Percentiles rank a stretch among this genome's conserved stretches.
These are phyloP conservation scores for Wickerhamiella australiensis DNA, from an alignment of 805 yeast species.

Conservation along the genomic window DNA sequence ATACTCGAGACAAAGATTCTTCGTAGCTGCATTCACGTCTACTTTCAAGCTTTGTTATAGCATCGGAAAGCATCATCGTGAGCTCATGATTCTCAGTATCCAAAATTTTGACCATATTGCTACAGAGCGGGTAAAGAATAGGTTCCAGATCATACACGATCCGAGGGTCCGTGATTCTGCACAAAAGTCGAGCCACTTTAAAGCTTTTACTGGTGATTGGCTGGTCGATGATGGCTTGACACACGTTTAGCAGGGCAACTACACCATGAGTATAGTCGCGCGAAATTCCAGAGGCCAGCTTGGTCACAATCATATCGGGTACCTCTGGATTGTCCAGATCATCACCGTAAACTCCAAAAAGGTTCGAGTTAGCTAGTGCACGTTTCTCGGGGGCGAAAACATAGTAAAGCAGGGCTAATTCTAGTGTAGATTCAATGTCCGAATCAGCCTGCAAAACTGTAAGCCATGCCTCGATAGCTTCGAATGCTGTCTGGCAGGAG, in stretches of 20 bases:
- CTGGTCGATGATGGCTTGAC: slow-evolving; percentile 1
- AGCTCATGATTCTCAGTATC: background rate
- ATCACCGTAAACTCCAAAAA: background rate
- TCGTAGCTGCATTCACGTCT: background rate
- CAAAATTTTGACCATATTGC: background rate
- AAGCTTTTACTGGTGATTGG: background rate
- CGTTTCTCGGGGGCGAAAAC: background rate
- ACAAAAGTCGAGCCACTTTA: background rate
- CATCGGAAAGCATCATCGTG: background rate
- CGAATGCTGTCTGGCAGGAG: background rate
- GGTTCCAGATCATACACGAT: slow-evolving; percentile 5
- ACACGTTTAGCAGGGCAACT: background rate
- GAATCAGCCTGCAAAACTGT: background rate
- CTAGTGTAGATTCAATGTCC: background rate
- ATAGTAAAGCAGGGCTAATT: background rate
- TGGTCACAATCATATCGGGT: background rate
- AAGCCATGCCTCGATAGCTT: slow-evolving; percentile 2
- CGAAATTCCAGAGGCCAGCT: background rate
- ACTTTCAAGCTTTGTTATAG: background rate
- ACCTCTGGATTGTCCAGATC: background rate
- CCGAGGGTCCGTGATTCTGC: background rate
- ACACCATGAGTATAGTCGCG: background rate
- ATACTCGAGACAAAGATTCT: background rate
- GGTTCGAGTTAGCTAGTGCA: background rate
- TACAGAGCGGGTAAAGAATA: slow-evolving; percentile 1